Base-by-base conservation (phyloP, 1,139 yeast genomes). In the Yamadazyma sp. region DNA sequence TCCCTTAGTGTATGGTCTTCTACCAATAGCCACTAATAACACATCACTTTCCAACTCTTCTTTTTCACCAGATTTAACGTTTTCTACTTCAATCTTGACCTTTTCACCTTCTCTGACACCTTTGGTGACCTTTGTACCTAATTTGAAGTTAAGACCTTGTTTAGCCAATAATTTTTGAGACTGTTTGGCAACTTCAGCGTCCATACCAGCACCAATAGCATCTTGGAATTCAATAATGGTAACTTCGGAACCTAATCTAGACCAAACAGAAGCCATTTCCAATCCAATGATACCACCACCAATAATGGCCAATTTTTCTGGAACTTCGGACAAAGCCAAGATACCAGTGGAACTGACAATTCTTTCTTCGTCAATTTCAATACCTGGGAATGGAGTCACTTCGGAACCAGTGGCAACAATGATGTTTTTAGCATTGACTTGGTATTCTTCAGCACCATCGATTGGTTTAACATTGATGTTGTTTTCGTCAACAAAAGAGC, bases 271-370 rank as follows among this genome's bases (percentile, higher is more conserved):
- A 48, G 96, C 98, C 97, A 94, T 92, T 74, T 94, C 99, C 54
- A 94, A 80, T 60, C 99, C 99, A 62, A 94, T 94, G 70, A 94
- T 92, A 76, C 99, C 98, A 70, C 97, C 99, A 64, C 99, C 99
- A 57, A 94, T 92, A 67, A 94, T 81, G 53, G 95, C 84, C 59
- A 94, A 59, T 63, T 79, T 82, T 77, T 94, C 88, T 64, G 99
- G 97, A 47, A 89, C 78, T 68, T 90, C 96, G 64, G 79, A 78
- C 55, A 94, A 76, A 31, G 84, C 69, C 43, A 94, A 73, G 42
- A 89, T 87, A 57, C 99, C 99, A 36, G 99, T 94, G 22, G 97
- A 88, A 27, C 96, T 78, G 45, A 94, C 97, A 53, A 94, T 94
- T 73, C 95, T 82, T 75, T 92, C 95, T 73, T 94, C 98, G 60